Evolutionary conservation across 2,329 filamentous ascomycete species (phyloP).

Genomic region (Clonostachys sp.): DNA sequence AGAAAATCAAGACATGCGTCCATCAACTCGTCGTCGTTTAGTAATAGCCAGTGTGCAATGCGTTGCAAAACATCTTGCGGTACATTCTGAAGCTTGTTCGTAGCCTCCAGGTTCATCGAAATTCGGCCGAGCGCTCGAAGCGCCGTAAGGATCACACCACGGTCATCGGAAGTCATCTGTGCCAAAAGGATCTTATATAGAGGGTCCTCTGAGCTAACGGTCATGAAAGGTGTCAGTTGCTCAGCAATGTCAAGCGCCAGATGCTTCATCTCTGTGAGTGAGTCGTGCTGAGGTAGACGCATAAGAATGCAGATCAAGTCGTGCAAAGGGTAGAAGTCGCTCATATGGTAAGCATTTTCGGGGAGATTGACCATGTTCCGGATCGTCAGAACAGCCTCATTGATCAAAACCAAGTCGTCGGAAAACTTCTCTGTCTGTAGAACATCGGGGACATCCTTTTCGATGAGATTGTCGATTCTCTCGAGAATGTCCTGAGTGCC

Average conservation of each 20-base stretch:
- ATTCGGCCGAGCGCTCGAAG: constrained; percentile 81
- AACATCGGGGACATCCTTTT: constrained; percentile 58
- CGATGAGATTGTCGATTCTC: constrained; percentile 60
- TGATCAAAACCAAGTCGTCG: constrained; percentile 70
- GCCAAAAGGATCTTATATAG: constrained; percentile 71
- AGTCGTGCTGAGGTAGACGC: constrained; percentile 68
- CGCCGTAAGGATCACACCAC: constrained; percentile 75
- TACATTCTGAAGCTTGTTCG: constrained; percentile 71
- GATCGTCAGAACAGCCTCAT: constrained; percentile 81
- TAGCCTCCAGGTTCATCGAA: constrained; percentile 78
- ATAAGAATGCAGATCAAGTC: constrained; percentile 82
- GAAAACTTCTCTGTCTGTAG: constrained; percentile 69
- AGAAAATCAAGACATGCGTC: constrained; percentile 89
- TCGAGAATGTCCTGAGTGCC: constrained; percentile 56
- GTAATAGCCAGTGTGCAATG: constrained; percentile 68
- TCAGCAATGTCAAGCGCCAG: constrained; percentile 89
- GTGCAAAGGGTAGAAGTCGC: constrained; percentile 68
- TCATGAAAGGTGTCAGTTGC: constrained; percentile 78
- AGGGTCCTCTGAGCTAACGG: constrained; percentile 67
- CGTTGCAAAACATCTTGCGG: constrained; percentile 60
- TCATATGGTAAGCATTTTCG: constrained; percentile 81
- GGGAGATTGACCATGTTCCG: constrained; percentile 94
- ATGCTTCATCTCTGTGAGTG: constrained; percentile 80
- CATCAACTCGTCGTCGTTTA: constrained; percentile 87
- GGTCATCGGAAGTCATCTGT: constrained; percentile 65